Evolutionary conservation across 306 rosid species (phyloP).

Genomic region (Styphnolobium japonicum): DNA sequence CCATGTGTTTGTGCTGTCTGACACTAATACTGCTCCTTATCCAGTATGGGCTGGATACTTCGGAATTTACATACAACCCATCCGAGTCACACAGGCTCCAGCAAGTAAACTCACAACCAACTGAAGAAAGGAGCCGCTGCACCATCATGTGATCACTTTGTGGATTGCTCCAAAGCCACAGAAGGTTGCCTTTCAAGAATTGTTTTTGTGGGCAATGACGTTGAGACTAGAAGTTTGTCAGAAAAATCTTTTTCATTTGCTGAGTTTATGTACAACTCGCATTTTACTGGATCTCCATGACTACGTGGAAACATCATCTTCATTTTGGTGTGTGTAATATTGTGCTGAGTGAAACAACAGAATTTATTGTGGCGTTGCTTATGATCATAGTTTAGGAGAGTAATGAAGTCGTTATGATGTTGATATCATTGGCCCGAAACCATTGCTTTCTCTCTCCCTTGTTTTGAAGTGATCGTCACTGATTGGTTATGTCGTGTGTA

Average conservation of each 20-base stretch:
- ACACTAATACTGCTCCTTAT: constrained; percentile 5
- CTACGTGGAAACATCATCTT: constrained; percentile 29
- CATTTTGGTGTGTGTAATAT: constrained; percentile 34
- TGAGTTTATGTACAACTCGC: constrained; percentile 39
- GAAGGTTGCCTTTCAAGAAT: constrained; percentile 24
- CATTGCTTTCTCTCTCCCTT: neutral
- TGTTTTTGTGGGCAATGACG: constrained; percentile 20
- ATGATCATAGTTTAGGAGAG: constrained; percentile 20
- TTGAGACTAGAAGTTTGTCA: constrained; percentile 30
- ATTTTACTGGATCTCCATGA: constrained; percentile 27
- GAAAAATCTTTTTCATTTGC: constrained; percentile 17
- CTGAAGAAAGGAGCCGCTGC: constrained; percentile 94
- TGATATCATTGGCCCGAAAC: neutral
- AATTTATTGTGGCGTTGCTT: neutral
- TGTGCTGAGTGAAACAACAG: constrained; percentile 17
- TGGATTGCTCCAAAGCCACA: constrained; percentile 22
- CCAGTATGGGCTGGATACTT: constrained; percentile 97
- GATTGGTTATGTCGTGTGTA: neutral
- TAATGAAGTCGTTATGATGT: constrained; percentile 9
- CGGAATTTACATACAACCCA: constrained; percentile 95
- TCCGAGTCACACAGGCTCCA: constrained; percentile 77
- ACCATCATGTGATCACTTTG: constrained; percentile 62
- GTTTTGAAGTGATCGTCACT: neutral
- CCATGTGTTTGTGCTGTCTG: neutral
- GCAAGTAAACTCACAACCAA: constrained; percentile 71